phyloP scores from a whole-genome alignment of 768 basidiomycete genomes.

The Trametes villosa region DNA sequence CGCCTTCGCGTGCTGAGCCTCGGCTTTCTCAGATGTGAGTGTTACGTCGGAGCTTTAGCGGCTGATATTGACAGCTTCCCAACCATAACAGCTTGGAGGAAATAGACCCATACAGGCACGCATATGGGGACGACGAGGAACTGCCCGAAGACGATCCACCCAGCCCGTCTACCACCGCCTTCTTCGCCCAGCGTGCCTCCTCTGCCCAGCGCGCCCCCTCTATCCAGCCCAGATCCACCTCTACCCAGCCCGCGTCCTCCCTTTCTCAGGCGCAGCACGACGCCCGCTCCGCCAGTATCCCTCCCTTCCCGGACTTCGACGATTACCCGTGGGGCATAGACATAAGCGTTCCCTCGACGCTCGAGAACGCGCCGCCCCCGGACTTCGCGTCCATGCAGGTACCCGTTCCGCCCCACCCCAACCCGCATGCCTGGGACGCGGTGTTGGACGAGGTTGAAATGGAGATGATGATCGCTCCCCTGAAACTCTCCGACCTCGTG shows the following conservation, averaged over 20 bases:
- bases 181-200: neutral
- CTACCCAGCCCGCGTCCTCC: no score
- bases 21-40: neutral
- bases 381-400: neutral
- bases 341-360: no score
- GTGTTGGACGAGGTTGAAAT: neutral
- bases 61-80: neutral
- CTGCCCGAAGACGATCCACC: neutral
- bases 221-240: no score
- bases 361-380: constrained; percentile 2
- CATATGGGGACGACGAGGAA: neutral
- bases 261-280: no score
- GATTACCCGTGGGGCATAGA: no score
- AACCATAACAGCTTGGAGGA: neutral
- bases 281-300: no score
- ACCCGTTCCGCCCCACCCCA: neutral
- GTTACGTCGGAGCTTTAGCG: neutral
- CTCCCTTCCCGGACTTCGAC: neutral
- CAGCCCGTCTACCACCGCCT: neutral
- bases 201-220: no score
- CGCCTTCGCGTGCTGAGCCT: neutral
- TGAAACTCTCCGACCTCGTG: neutral
- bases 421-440: neutral
- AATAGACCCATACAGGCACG: neutral
- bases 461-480: neutral